Evolutionary conservation across 805 yeast species (phyloP).

Genomic region (Lachancea cidri): DNA sequence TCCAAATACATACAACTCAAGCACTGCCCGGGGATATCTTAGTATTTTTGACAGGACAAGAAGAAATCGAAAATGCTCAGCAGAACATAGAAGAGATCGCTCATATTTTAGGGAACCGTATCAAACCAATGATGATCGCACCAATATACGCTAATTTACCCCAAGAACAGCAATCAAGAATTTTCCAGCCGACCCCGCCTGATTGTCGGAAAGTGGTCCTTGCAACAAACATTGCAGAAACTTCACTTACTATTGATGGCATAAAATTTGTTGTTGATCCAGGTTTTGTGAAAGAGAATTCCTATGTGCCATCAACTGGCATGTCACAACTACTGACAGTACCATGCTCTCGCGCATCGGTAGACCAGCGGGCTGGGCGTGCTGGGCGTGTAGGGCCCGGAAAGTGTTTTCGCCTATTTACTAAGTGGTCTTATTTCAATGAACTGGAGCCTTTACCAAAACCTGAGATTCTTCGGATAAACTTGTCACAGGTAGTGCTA

Average conservation of each 20-base stretch:
- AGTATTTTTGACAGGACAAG: constrained; percentile 93
- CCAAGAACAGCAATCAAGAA: constrained; percentile 69
- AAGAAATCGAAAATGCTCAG: constrained; percentile 82
- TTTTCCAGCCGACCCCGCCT: constrained; percentile 83
- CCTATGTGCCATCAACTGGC: constrained; percentile 80
- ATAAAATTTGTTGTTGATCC: constrained; percentile 91
- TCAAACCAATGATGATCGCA: constrained; percentile 62
- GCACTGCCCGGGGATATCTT: constrained; percentile 74
- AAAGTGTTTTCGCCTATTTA: constrained; percentile 82
- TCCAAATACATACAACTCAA: constrained; percentile 69
- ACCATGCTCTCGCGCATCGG: constrained; percentile 92
- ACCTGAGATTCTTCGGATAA: constrained; percentile 89
- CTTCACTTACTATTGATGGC: constrained; percentile 95
- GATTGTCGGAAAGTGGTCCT: constrained; percentile 78
- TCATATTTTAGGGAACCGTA: constrained; percentile 52
- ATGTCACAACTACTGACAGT: constrained; percentile 82
- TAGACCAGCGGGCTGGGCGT: constrained; percentile 95
- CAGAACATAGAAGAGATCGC: constrained; percentile 66
- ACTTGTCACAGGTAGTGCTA: constrained; percentile 70
- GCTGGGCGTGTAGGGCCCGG: constrained; percentile 99
- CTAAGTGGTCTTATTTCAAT: constrained; percentile 61
- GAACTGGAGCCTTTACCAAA: constrained; percentile 77
- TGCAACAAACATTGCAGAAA: constrained; percentile 96
- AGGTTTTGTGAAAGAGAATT: constrained; percentile 90
- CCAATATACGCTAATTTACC: constrained; percentile 93